These are phyloP conservation scores for Tolypocladium cylindrosporum DNA, from an alignment of 2,329 filamentous ascomycete genomes.

Conservation along the genomic window DNA sequence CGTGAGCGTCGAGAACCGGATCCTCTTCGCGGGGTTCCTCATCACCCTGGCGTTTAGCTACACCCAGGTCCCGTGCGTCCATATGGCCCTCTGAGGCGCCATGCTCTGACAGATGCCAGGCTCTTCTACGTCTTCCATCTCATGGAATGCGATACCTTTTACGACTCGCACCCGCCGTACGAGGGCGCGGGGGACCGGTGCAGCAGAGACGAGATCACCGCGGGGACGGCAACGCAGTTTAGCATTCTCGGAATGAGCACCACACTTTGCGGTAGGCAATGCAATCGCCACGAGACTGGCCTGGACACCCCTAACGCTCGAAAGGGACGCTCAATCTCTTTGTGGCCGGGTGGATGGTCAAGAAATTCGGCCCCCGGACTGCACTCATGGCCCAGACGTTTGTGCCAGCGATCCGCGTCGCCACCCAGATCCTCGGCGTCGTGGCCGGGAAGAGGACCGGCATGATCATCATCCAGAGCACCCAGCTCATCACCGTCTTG, in stretches of 20 bases:
- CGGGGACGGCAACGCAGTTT: conserved; percentile 52
- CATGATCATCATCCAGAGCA: conserved; percentile 58
- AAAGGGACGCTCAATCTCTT: conserved; percentile 51
- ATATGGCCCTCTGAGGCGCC: too few relatives aligned
- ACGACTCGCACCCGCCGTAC: conserved; percentile 44
- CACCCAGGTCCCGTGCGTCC: conserved; percentile 37
- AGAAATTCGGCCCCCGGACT: conserved; percentile 51
- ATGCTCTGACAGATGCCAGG: conserved; percentile 10
- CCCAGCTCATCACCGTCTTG: conserved; percentile 57
- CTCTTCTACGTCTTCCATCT: conserved; percentile 57
- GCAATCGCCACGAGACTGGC: background rate
- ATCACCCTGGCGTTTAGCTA: conserved; percentile 42
- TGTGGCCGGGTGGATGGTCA: conserved; percentile 56
- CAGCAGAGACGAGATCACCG: conserved; percentile 50
- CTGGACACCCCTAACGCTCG: background rate
- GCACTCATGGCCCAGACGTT: conserved; percentile 54
- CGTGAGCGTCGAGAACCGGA: conserved; percentile 30
- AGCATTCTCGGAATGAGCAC: conserved; percentile 58
- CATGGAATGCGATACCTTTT: conserved; percentile 65
- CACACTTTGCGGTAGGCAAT: conserved; percentile 46
- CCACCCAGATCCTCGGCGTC: conserved; percentile 56
- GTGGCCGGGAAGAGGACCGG: conserved; percentile 48
- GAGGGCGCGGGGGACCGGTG: conserved; percentile 43
- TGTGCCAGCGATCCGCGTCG: conserved; percentile 53
- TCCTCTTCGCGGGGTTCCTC: conserved; percentile 49